These are phyloP conservation scores for Yarrowia bubula DNA, from an alignment of 805 yeast genomes.

Conservation along the genomic window DNA sequence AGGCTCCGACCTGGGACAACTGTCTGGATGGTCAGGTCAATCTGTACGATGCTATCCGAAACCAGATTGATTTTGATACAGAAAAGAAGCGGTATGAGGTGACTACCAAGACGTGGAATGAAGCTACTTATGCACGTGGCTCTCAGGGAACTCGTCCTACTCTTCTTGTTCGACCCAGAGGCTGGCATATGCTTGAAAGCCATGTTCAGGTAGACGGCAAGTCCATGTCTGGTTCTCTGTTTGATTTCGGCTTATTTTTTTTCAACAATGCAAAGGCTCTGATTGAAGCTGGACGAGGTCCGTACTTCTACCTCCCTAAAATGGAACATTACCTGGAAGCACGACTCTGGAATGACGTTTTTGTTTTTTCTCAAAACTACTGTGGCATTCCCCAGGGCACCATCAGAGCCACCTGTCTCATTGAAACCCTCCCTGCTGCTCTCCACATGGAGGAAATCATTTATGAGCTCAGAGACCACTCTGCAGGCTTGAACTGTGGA, in stretches of 20 bases:
- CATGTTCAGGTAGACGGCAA: slow-evolving; percentile 63
- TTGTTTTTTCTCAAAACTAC: slow-evolving; percentile 59
- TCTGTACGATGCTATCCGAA: slow-evolving; percentile 62
- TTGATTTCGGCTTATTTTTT: slow-evolving; percentile 67
- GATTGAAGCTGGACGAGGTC: slow-evolving; percentile 56
- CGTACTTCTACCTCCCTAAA: slow-evolving; percentile 71
- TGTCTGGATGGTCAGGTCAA: slow-evolving; percentile 66
- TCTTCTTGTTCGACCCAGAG: slow-evolving; percentile 53
- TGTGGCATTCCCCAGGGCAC: slow-evolving; percentile 61
- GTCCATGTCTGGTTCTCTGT: slow-evolving; percentile 60
- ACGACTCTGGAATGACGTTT: slow-evolving; percentile 67
- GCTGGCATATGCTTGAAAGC: slow-evolving; percentile 68
- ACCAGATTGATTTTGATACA: slow-evolving; percentile 46
- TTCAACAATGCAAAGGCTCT: slow-evolving; percentile 62
- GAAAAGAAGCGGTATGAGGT: slow-evolving; percentile 48
- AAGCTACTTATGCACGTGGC: slow-evolving; percentile 15
- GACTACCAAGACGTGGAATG: slow-evolving; percentile 43
- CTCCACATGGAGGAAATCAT: slow-evolving; percentile 75
- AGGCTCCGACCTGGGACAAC: slow-evolving; percentile 67
- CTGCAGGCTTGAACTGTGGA: slow-evolving; percentile 70
- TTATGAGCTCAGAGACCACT: slow-evolving; percentile 65
- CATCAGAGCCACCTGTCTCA: slow-evolving; percentile 65
- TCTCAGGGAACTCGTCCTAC: slow-evolving; percentile 49
- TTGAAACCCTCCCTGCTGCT: slow-evolving; percentile 68
- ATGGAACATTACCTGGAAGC: slow-evolving; percentile 75